Conservation (phyloP, 2,329 filamentous ascomycete genomes). For the Cordyceps fumosorosea region DNA sequence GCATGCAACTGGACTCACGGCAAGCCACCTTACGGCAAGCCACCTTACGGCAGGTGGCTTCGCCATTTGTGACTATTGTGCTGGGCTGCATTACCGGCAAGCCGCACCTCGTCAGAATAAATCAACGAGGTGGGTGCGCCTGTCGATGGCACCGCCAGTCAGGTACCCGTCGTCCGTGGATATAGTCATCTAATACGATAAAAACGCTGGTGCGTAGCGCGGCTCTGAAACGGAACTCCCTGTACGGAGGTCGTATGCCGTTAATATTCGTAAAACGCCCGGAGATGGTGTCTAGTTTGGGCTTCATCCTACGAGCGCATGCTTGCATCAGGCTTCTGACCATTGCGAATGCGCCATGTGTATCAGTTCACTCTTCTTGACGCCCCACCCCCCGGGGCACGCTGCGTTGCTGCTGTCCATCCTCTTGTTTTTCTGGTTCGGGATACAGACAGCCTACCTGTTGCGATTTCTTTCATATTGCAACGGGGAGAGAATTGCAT, state of each 20-base stretch:
- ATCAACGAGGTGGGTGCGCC: background rate
- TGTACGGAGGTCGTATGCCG: background rate
- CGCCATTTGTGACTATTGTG: background rate
- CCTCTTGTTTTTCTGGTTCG: too few relatives aligned
- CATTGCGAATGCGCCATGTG: background rate
- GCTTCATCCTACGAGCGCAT: background rate
- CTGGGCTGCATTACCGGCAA: background rate
- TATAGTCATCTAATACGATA: background rate
- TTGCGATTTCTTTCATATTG: background rate
- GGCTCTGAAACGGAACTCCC: background rate
- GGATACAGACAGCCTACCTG: background rate
- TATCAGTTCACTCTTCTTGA: background rate
- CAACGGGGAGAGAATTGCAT: background rate
- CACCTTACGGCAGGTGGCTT: background rate
- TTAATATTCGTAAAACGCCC: background rate
- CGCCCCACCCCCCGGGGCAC: background rate
- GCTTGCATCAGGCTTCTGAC: background rate
- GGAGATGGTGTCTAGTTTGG: background rate
- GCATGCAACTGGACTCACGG: background rate
- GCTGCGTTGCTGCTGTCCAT: background rate
- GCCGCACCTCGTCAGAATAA: background rate
- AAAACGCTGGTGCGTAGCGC: background rate
- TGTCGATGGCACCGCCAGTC: background rate
- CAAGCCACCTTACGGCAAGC: background rate
- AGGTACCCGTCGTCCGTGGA: background rate